Evolutionary conservation across 2,329 filamentous ascomycete species (phyloP).

Genomic region (Ceratocystis huliohia): DNA sequence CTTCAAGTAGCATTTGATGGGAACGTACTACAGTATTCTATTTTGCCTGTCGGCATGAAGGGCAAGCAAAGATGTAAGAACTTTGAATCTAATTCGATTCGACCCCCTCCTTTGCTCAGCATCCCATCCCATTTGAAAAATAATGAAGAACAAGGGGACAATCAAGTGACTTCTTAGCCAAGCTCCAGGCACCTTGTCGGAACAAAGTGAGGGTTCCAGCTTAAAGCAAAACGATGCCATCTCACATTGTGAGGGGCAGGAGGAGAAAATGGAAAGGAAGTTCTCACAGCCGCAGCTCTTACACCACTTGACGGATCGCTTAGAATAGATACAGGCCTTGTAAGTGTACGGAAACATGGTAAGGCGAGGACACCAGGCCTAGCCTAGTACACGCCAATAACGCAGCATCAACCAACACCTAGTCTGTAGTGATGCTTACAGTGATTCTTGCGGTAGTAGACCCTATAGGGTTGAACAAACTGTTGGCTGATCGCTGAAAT

Average conservation of each 20-base stretch:
- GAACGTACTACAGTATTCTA: neutral
- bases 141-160: neutral
- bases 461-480: too few species aligned
- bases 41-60: neutral
- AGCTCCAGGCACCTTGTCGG: neutral
- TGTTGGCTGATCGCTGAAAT: neutral
- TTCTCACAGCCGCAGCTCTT: neutral
- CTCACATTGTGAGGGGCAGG: neutral
- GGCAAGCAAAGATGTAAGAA: neutral
- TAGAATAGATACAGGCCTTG: slow-evolving; percentile 9
- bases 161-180: neutral
- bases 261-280: neutral
- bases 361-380: neutral
- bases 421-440: neutral
- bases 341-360: neutral
- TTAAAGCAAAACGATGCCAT: neutral
- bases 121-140: neutral
- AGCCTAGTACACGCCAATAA: neutral
- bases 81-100: neutral
- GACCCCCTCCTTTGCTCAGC: neutral
- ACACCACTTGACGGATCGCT: slow-evolving; percentile 3
- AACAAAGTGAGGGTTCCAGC: neutral
- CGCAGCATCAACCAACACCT: neutral
- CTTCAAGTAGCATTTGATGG: neutral
- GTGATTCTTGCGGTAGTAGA: neutral